phyloP scores from a whole-genome alignment of 352 stramenopile species.

The Thalassiosira mediterranea region DNA sequence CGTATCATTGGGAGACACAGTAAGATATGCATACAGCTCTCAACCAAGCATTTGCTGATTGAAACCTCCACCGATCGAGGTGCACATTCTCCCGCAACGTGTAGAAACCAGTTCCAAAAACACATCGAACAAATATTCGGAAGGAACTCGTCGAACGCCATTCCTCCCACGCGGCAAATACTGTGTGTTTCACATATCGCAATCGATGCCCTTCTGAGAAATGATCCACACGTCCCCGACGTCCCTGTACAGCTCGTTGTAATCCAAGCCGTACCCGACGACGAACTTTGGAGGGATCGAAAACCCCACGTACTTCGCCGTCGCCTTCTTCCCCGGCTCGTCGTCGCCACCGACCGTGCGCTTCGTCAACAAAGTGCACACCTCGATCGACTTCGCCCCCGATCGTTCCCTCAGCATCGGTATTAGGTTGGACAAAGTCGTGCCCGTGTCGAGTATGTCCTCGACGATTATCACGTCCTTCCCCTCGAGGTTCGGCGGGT shows the following conservation, averaged over 20 bases:
- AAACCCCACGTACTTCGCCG: conserved; percentile 95
- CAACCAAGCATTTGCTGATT: too few species aligned
- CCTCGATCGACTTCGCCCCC: conserved; percentile 86
- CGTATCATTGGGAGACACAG: too few species aligned
- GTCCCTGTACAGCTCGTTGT: conserved; percentile 96
- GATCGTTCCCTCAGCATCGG: conserved; percentile 86
- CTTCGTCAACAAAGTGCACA: conserved; percentile 94
- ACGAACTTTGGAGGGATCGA: conserved; percentile 95
- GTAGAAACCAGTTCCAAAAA: too few species aligned
- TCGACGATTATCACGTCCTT: conserved; percentile 93
- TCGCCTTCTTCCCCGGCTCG: conserved; percentile 74
- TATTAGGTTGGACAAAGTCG: conserved; percentile 91
- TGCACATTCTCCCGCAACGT: too few species aligned
- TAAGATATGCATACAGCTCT: too few species aligned
- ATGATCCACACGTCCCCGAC: conserved; percentile 96
- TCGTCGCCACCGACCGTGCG: conserved; percentile 86
- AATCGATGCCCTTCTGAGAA: conserved; percentile 89
- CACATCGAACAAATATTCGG: too few species aligned
- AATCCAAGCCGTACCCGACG: conserved; percentile 95
- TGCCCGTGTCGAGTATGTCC: conserved; percentile 97
- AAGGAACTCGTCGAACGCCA: too few species aligned
- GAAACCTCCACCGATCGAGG: too few species aligned
- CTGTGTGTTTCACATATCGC: too few species aligned
- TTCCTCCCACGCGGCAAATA: too few species aligned
- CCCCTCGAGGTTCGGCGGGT: conserved; percentile 79